These are phyloP conservation scores for Colletotrichum musae DNA, from an alignment of 2,329 filamentous ascomycete genomes.

Conservation along the genomic window DNA sequence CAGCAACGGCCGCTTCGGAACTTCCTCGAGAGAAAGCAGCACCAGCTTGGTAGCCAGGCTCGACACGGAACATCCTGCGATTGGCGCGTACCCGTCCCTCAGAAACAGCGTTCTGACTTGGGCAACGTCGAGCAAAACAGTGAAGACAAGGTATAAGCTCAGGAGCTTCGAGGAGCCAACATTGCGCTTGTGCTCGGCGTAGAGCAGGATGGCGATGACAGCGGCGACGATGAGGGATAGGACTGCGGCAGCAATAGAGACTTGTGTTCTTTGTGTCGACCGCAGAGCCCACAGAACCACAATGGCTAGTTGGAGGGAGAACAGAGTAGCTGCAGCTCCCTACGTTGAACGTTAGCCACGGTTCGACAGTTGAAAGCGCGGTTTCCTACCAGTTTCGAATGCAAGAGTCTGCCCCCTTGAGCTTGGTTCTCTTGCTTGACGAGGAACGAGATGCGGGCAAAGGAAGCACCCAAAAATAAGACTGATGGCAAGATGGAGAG, in stretches of 20 bases:
- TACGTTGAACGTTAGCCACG: constrained; percentile 31
- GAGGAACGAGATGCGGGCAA: constrained; percentile 36
- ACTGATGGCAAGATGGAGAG: constrained; percentile 45
- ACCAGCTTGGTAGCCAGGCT: constrained; percentile 46
- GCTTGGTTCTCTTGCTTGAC: constrained; percentile 18
- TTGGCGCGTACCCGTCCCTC: constrained; percentile 41
- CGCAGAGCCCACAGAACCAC: constrained; percentile 46
- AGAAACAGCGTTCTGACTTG: constrained; percentile 51
- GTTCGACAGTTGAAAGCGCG: not conserved
- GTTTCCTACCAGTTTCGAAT: constrained; percentile 41
- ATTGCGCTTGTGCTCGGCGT: constrained; percentile 52
- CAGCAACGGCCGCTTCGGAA: constrained; percentile 48
- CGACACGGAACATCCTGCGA: constrained; percentile 47
- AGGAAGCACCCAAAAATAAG: constrained; percentile 44
- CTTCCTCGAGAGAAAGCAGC: constrained; percentile 50
- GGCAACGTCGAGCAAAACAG: constrained; percentile 51
- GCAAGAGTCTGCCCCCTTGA: constrained; percentile 26
- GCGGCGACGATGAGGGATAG: constrained; percentile 48
- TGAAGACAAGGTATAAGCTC: constrained; percentile 48
- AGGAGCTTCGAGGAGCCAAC: constrained; percentile 50
- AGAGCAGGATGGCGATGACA: constrained; percentile 49
- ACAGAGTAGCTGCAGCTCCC: constrained; percentile 30
- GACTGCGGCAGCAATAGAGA: constrained; percentile 47
- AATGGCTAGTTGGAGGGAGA: constrained; percentile 44
- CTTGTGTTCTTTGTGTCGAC: constrained; percentile 43